These are phyloP conservation scores for Mucor mucedo DNA, from an alignment of 371 early-diverging fungal genomes.

Conservation along the genomic window DNA sequence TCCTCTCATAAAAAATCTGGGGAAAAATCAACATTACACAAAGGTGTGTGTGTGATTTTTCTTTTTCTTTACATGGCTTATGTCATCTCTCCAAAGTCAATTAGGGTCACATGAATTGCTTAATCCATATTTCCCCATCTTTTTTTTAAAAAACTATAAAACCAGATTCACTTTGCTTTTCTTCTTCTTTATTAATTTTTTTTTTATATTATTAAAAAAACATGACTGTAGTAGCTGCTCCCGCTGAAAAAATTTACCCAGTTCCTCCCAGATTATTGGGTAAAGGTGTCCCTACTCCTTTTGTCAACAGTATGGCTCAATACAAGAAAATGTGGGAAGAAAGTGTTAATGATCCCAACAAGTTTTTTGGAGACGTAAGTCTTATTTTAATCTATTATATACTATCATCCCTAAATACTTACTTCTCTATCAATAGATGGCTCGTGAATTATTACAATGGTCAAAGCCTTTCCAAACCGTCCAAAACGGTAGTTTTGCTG, in stretches of 20 bases:
- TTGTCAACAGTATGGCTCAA: constrained; percentile 71
- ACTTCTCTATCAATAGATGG: constrained; percentile 49
- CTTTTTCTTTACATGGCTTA: background rate
- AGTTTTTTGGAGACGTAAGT: constrained; percentile 79
- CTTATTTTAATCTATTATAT: background rate
- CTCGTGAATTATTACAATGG: constrained; percentile 76
- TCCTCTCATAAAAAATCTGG: background rate
- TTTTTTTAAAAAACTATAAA: background rate
- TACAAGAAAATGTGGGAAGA: constrained; percentile 75
- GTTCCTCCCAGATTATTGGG: constrained; percentile 56
- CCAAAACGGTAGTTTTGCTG: constrained; percentile 60
- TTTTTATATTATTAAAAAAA: background rate
- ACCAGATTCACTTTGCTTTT: constrained; percentile 5
- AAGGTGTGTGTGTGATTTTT: constrained; percentile 10
- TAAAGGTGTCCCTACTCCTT: constrained; percentile 61
- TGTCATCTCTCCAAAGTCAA: constrained; percentile 1
- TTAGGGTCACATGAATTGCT: background rate
- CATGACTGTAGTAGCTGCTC: constrained; percentile 22
- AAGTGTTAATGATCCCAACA: constrained; percentile 72
- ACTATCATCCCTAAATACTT: background rate
- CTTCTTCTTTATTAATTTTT: constrained; percentile 10
- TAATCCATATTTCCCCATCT: background rate
- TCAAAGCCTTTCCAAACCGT: constrained; percentile 74
- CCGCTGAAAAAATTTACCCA: constrained; percentile 27
- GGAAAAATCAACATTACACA: background rate